Conservation (phyloP, 805 yeast genomes). For the Alloascoidea africana region DNA sequence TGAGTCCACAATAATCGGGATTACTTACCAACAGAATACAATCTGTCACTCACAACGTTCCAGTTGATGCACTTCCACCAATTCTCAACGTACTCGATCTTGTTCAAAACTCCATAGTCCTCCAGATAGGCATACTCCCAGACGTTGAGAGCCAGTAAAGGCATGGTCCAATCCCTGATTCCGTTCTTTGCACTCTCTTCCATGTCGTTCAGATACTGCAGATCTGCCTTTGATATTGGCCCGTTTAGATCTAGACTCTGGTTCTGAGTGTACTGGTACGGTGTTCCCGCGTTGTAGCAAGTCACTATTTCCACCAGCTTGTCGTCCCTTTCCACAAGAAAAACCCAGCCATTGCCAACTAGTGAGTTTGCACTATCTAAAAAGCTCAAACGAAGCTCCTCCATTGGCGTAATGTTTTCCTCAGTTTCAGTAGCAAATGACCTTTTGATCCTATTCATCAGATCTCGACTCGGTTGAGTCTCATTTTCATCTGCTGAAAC, state of each 20-base stretch:
- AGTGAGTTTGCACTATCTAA: slow-evolving; percentile 54
- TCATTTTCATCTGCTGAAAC: slow-evolving; percentile 10
- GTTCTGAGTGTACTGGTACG: slow-evolving; percentile 42
- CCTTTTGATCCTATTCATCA: slow-evolving; percentile 27
- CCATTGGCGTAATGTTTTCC: too few relatives aligned
- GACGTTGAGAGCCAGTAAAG: slow-evolving; percentile 61
- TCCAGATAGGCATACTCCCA: slow-evolving; percentile 85
- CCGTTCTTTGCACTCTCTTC: slow-evolving; percentile 21
- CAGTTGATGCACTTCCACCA: slow-evolving; percentile 76
- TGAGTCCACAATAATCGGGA: too few relatives aligned
- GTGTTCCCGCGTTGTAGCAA: slow-evolving; percentile 85
- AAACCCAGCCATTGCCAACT: slow-evolving; percentile 83
- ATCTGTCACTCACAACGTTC: slow-evolving; percentile 25
- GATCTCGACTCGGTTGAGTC: slow-evolving; percentile 8
- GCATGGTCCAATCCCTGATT: slow-evolving; percentile 25
- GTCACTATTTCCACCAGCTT: slow-evolving; percentile 48
- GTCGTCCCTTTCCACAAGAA: slow-evolving; percentile 54
- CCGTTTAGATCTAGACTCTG: slow-evolving; percentile 69
- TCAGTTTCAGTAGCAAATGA: slow-evolving; percentile 76
- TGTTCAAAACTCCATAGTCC: slow-evolving; percentile 66
- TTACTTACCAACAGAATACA: too few relatives aligned
- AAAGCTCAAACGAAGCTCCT: slow-evolving; percentile 59
- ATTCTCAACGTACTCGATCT: slow-evolving; percentile 52
- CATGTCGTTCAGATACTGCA: slow-evolving; percentile 26
- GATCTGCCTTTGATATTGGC: slow-evolving; percentile 41